Conservation (phyloP, 345 rosid genomes). For the Aquilaria sinensis region DNA sequence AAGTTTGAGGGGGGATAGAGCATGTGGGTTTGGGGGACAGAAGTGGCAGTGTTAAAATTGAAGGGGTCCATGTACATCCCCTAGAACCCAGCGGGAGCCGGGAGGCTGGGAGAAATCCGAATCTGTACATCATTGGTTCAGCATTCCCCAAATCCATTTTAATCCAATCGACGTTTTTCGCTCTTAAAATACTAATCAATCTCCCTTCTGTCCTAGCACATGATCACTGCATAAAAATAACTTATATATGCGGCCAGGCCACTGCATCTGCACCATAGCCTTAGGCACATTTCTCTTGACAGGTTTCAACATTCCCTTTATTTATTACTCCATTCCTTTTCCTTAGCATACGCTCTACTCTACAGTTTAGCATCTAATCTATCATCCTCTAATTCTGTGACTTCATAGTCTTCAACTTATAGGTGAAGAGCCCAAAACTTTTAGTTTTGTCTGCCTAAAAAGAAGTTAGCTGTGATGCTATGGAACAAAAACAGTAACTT, state of each 20-base stretch:
- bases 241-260: no score
- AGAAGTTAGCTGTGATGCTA: no score
- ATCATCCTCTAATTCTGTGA: no score
- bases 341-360: no score
- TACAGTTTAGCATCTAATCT: no score
- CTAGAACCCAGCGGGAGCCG: not conserved
- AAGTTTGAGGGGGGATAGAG: no score
- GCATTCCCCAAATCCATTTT: slow-evolving; percentile 21
- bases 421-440: no score
- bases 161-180: slow-evolving; percentile 21
- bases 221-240: not conserved
- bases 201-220: slow-evolving; percentile 11
- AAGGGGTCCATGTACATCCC: slow-evolving; percentile 22
- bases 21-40: not conserved
- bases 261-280: slow-evolving; percentile 2
- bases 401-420: no score
- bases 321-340: not conserved
- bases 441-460: no score
- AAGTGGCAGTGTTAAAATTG: slow-evolving; percentile 13
- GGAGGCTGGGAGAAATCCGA: slow-evolving; percentile 28
- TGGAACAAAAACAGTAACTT: no score
- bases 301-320: slow-evolving; percentile 14
- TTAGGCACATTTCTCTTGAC: slow-evolving; percentile 12
- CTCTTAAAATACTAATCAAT: not conserved
- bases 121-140: slow-evolving; percentile 35